Percentiles rank a stretch among this genome's conserved stretches.
Conservation (phyloP, 1,284 basidiomycete genomes). For the Malassezia globosa region DNA sequence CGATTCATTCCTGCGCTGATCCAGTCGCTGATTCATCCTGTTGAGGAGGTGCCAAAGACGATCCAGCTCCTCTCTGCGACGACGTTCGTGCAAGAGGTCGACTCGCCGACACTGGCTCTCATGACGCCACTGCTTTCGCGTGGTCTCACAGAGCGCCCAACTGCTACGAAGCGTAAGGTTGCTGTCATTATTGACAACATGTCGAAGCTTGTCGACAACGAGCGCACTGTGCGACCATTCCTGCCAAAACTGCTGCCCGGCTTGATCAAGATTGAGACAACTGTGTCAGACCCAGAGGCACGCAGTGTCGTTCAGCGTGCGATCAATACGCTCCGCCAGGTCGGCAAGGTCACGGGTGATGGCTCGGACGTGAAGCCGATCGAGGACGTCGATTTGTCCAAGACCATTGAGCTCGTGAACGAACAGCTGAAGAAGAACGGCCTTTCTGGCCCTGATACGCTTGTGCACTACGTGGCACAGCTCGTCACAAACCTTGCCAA, state of each 20-base stretch:
- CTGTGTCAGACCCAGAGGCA: constrained; percentile 46
- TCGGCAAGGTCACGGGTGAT: constrained; percentile 44
- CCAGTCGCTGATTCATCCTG: constrained; percentile 94
- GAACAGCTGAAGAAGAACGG: constrained; percentile 31
- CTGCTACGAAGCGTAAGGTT: constrained; percentile 47
- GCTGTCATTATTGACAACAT: constrained; percentile 48
- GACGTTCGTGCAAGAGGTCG: constrained; percentile 99
- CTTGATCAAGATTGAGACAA: constrained; percentile 47
- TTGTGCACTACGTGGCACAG: constrained; percentile 36
- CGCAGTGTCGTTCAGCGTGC: constrained; percentile 45
- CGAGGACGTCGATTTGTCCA: constrained; percentile 37
- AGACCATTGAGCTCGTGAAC: constrained; percentile 30
- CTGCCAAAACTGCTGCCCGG: constrained; percentile 46
- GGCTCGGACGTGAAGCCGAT: constrained; percentile 45
- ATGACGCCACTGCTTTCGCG: constrained; percentile 95
- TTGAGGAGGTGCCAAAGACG: constrained; percentile 95
- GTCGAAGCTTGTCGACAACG: constrained; percentile 48
- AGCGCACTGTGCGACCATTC: constrained; percentile 47
- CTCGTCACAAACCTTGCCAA: constrained; percentile 46
- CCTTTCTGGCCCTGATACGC: constrained; percentile 28
- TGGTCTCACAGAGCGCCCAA: constrained; percentile 58
- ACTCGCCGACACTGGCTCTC: constrained; percentile 93
- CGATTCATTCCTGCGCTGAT: constrained; percentile 69
- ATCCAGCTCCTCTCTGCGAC: constrained; percentile 93
- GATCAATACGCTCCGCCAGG: constrained; percentile 43